Percentiles rank a stretch among this genome's conserved stretches.
phyloP scores from a whole-genome alignment of 1,284 basidiomycete genomes.

The Marasmius tenuissimus region DNA sequence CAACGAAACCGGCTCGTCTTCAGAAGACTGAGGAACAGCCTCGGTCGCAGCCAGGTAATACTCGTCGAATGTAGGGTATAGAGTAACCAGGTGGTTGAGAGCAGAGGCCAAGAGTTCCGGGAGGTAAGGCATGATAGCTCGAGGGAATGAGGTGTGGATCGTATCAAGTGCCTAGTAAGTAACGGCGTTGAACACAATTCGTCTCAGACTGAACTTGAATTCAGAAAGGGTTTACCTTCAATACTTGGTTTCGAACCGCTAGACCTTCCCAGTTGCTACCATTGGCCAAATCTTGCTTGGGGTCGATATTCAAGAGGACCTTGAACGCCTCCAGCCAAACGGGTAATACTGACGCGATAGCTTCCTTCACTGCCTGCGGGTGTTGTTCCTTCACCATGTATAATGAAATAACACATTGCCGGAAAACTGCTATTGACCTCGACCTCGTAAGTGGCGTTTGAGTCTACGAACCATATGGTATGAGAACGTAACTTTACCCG shows the following conservation, averaged over 20 bases:
- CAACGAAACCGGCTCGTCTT: constrained; percentile 79
- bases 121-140: constrained; percentile 61
- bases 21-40: constrained; percentile 60
- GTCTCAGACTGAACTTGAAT: too few species aligned
- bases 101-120: constrained; percentile 61
- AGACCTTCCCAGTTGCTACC: constrained; percentile 76
- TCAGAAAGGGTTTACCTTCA: constrained; percentile 70
- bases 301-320: constrained; percentile 69
- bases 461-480: constrained; percentile 37
- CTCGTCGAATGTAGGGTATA: constrained; percentile 66
- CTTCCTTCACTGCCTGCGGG: constrained; percentile 83
- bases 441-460: constrained; percentile 82
- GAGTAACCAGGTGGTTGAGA: constrained; percentile 62
- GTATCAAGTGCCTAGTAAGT: constrained; percentile 59
- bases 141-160: constrained; percentile 77
- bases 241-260: constrained; percentile 75
- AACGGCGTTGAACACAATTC: too few species aligned
- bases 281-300: constrained; percentile 57
- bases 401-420: constrained; percentile 86
- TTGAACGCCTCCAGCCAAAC: constrained; percentile 89
- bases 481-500: constrained; percentile 1
- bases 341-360: constrained; percentile 78
- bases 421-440: constrained; percentile 85
- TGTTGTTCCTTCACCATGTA: constrained; percentile 95
- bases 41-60: constrained; percentile 68